phyloP scores from a whole-genome alignment of 2,329 filamentous ascomycete genomes.

The Botryotinia calthae region DNA sequence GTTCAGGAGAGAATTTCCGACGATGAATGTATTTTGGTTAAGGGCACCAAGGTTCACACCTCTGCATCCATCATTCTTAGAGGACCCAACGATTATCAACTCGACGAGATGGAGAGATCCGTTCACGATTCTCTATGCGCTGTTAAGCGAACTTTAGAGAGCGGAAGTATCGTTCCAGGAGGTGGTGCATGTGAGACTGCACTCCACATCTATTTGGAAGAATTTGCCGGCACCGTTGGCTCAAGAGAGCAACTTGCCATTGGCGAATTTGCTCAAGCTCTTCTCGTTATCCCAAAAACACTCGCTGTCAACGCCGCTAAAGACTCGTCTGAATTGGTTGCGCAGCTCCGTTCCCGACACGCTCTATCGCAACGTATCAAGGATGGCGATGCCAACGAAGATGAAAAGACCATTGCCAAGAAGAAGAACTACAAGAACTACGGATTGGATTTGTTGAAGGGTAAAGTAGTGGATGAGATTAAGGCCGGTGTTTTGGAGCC shows the following conservation, averaged over 20 bases:
- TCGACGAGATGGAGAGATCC: constrained; percentile 99
- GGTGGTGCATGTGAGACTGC: constrained; percentile 98
- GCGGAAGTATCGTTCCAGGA: constrained; percentile 92
- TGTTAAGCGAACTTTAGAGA: constrained; percentile 95
- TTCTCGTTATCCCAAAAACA: constrained; percentile 93
- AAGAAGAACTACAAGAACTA: constrained; percentile 99
- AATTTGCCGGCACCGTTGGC: constrained; percentile 95
- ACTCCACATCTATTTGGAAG: constrained; percentile 97
- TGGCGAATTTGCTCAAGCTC: constrained; percentile 91
- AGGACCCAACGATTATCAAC: constrained; percentile 90
- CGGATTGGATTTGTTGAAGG: constrained; percentile 83
- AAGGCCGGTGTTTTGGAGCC: constrained; percentile 96
- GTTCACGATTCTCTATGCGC: constrained; percentile 95
- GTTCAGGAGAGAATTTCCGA: constrained; percentile 98
- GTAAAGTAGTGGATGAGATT: constrained; percentile 87
- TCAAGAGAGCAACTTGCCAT: constrained; percentile 97
- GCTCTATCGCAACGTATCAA: constrained; percentile 89
- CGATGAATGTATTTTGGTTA: constrained; percentile 95
- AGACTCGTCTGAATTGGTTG: constrained; percentile 91
- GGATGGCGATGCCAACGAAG: constrained; percentile 78
- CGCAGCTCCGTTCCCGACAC: constrained; percentile 90
- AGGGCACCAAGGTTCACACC: constrained; percentile 90
- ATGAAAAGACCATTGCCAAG: constrained; percentile 84
- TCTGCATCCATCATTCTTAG: constrained; percentile 95
- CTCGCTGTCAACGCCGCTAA: constrained; percentile 96